Percentiles rank a stretch among this genome's conserved stretches.
Evolutionary conservation across 768 basidiomycete species (phyloP).

Genomic region (Tylopilus balloui): DNA sequence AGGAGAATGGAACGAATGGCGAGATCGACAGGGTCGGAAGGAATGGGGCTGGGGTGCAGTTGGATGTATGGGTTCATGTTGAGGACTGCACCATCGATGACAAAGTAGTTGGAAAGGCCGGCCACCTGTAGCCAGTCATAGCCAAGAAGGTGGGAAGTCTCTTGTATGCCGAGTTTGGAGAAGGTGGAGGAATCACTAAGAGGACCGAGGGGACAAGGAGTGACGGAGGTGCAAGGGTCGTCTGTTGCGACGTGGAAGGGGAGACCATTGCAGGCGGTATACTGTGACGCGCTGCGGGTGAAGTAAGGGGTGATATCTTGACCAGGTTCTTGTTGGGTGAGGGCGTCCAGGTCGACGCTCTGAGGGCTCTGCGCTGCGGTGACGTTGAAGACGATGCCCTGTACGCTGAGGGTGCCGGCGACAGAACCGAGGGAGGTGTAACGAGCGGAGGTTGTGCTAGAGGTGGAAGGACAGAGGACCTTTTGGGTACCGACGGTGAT

Average conservation of each 20-base stretch:
- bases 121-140: slow-evolving; percentile 91
- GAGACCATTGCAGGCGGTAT: slow-evolving; percentile 57
- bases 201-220: slow-evolving; percentile 63
- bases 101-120: slow-evolving; percentile 66
- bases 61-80: slow-evolving; percentile 86
- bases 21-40: slow-evolving; percentile 73
- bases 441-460: slow-evolving; percentile 36
- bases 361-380: slow-evolving; percentile 43
- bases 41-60: slow-evolving; percentile 62
- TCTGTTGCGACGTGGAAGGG: slow-evolving; percentile 68
- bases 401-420: slow-evolving; percentile 66
- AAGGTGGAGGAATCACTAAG: slow-evolving; percentile 57
- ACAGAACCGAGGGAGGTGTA: slow-evolving; percentile 55
- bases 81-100: slow-evolving; percentile 90
- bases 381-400: slow-evolving; percentile 75
- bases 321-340: slow-evolving; percentile 57
- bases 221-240: slow-evolving; percentile 57
- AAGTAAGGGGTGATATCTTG: slow-evolving; percentile 91
- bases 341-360: slow-evolving; percentile 53
- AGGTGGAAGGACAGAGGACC: slow-evolving; percentile 76
- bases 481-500: slow-evolving; percentile 91
- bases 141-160: slow-evolving; percentile 69
- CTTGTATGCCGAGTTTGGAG: slow-evolving; percentile 53
- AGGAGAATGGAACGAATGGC: slow-evolving; percentile 74
- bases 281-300: slow-evolving; percentile 62